A percentile compares a stretch with the other conserved stretches of the same genome.
These are phyloP conservation scores for Penicillium waksmanii DNA, from an alignment of 495 filamentous ascomycete genomes.

Conservation along the genomic window DNA sequence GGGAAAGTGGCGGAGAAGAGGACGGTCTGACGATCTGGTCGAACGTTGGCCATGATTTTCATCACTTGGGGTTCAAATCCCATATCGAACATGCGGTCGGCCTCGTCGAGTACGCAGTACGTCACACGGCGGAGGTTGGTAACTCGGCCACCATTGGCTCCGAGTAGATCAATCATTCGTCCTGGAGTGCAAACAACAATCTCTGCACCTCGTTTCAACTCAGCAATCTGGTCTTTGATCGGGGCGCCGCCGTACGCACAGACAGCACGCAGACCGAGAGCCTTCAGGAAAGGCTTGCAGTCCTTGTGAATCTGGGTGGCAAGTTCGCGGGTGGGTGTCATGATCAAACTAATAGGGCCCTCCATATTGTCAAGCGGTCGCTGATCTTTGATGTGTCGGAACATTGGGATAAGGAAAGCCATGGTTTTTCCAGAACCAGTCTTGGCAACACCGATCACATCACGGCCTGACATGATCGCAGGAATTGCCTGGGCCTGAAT, in stretches of 20 bases:
- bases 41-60: constrained; percentile 90
- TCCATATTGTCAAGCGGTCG: constrained; percentile 79
- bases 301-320: constrained; percentile 94
- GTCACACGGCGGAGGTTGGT: constrained; percentile 88
- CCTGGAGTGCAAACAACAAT: constrained; percentile 95
- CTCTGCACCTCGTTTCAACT: constrained; percentile 92
- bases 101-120: constrained; percentile 94
- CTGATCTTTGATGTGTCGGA: constrained; percentile 96
- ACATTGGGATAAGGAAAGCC: constrained; percentile 94
- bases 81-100: constrained; percentile 99
- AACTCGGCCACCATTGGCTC: constrained; percentile 88
- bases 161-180: constrained; percentile 94
- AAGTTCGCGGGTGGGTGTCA: constrained; percentile 94
- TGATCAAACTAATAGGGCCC: constrained; percentile 83
- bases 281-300: constrained; percentile 90
- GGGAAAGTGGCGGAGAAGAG: constrained; percentile 97
- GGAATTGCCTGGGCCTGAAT: constrained; percentile 97
- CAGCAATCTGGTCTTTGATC: constrained; percentile 97
- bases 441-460: constrained; percentile 96
- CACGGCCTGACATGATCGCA: constrained; percentile 92
- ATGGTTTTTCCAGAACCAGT: constrained; percentile 99
- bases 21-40: constrained; percentile 90
- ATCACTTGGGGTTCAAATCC: constrained; percentile 98
- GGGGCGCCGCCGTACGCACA: constrained; percentile 95
- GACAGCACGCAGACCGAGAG: constrained; percentile 86